Evolutionary conservation across 176 grass and related monocot species (phyloP).

Genomic region (Thinopyrum elongatum): DNA sequence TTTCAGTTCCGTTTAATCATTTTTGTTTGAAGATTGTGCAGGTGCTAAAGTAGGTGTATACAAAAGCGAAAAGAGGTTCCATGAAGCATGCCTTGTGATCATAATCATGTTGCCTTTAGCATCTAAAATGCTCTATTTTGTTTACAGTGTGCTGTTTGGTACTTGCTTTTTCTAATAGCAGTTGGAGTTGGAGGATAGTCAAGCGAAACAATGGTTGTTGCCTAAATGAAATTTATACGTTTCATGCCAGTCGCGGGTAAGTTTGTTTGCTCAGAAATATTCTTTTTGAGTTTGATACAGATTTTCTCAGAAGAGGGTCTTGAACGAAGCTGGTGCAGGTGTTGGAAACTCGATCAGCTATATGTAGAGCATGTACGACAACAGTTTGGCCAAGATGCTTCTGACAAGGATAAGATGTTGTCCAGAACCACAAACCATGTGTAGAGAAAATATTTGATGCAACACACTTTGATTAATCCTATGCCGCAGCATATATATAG

Average conservation of each 20-base stretch:
- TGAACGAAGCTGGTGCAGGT: conserved; percentile 7
- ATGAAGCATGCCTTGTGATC: conserved; percentile 45
- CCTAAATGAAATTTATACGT: neutral
- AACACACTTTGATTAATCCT: too few species aligned
- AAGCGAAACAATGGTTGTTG: neutral
- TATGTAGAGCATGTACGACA: neutral
- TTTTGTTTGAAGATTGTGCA: conserved; percentile 38
- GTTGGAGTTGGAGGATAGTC: conserved; percentile 28
- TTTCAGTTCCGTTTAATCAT: neutral
- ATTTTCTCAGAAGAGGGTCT: conserved; percentile 1
- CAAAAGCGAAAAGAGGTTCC: conserved; percentile 8
- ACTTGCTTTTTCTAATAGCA: conserved; percentile 22
- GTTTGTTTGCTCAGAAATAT: neutral
- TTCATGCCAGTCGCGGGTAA: neutral
- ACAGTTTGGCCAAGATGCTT: neutral
- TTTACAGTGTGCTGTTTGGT: conserved; percentile 36
- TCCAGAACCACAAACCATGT: neutral
- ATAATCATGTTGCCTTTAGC: conserved; percentile 12
- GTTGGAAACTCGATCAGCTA: neutral
- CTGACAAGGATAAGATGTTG: neutral
- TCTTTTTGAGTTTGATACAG: neutral
- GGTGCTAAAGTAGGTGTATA: conserved; percentile 21
- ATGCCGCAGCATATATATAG: too few species aligned
- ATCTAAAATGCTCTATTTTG: conserved; percentile 40
- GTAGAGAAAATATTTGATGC: too few species aligned